Evolutionary conservation across 2,329 filamentous ascomycete genomes (phyloP), one percentile per base, ranked within the genome.

Genomic region (Bretziella fagacearum): DNA sequence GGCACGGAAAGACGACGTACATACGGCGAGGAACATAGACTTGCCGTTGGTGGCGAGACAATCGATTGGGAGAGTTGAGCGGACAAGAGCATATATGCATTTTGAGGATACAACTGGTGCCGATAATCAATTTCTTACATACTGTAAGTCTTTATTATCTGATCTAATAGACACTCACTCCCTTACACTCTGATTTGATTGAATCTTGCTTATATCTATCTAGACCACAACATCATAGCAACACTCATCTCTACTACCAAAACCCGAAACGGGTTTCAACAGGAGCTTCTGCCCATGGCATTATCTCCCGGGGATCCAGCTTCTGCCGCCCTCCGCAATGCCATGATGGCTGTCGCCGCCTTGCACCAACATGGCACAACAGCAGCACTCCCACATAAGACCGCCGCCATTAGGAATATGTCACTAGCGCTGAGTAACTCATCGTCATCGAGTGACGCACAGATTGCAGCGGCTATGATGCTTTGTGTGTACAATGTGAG

Each of bases 401-500:
- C 59, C 3, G 58, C 58, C 15, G 65, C 66, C 0, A 62, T 69
- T 30, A 57, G 59, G 15, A 54, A 59, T 7, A 53, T 70, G 15
- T 62, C 57, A 17, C 59, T 59, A 6, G 65, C 64, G 3, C 54
- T 69, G 11, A 53, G 51, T 18, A 57, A 58, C 37, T 56, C 55
- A 3, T 51, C 53, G 10, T 54, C 51, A n/a, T 57, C 55, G 13
- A 61, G 58, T 5, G 59, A 63, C 43, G 59, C 59, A 6, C 65
- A 67, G 49, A 58, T 68, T 44, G 65, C 66, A 11, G 62, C 65
- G 10, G 67, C 63, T 6, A 66, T 69, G 67, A 69, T 70, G 66
- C 59, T 69, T 5, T 69, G 65, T 45, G 65, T 69, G 13, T 68
- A 69, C 49, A 67, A 65, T 54, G 66, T 68, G 51, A 55, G 63